Conservation (phyloP, 176 grass and related monocot species). For the Oryza punctata region DNA sequence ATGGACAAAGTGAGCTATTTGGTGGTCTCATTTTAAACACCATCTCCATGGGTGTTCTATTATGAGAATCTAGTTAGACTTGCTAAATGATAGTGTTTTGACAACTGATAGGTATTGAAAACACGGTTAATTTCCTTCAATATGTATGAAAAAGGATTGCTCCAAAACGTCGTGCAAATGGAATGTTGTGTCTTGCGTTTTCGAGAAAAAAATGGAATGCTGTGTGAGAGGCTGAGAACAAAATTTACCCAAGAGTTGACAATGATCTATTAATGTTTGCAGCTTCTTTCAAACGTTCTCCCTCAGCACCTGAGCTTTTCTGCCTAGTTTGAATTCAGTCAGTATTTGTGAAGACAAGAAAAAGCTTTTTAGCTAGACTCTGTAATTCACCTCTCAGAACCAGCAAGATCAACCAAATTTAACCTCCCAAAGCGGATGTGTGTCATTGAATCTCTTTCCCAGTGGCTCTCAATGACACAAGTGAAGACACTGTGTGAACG, state of each 20-base stretch:
- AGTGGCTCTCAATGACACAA: conserved; percentile 85
- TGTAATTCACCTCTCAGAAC: conserved; percentile 83
- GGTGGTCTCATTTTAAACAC: not conserved
- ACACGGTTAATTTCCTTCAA: conserved; percentile 7
- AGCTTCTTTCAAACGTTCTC: conserved; percentile 97
- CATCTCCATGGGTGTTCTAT: not conserved
- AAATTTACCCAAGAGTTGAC: conserved; percentile 87
- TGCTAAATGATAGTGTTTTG: conserved; percentile 9
- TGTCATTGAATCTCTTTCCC: conserved; percentile 83
- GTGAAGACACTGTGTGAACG: conserved; percentile 95
- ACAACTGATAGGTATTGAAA: conserved; percentile 17
- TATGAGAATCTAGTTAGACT: not conserved
- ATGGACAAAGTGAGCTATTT: not conserved
- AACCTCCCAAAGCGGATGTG: conserved; percentile 82
- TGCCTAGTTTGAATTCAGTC: conserved; percentile 72
- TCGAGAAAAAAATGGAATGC: not conserved
- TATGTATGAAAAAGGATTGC: not conserved
- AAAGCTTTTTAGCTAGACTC: conserved; percentile 9
- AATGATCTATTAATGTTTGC: conserved; percentile 95
- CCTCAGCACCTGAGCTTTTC: conserved; percentile 94
- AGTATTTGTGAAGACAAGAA: conserved; percentile 39
- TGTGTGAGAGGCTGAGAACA: conserved; percentile 11
- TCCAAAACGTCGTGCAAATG: conserved; percentile 16
- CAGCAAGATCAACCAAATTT: conserved; percentile 95
- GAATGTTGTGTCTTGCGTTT: not conserved